Conservation (phyloP, 345 rosid genomes). For the Cardamine chenopodiifolia region DNA sequence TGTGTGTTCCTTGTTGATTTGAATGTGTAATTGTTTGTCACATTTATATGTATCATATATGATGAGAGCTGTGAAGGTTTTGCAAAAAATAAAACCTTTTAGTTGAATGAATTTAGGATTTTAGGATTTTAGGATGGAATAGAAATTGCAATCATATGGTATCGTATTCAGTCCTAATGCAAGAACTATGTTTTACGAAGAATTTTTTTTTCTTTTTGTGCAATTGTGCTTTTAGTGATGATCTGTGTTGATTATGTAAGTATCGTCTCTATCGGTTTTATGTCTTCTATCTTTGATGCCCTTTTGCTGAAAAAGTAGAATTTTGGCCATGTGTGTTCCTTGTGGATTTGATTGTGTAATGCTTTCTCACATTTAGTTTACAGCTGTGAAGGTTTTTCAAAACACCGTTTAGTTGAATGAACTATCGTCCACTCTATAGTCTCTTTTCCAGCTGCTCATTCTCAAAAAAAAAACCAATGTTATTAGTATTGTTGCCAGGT, state of each 20-base stretch:
- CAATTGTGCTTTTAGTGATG: background rate
- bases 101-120: too few relatives aligned
- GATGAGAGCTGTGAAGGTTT: too few relatives aligned
- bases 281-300: background rate
- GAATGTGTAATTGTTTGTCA: too few relatives aligned
- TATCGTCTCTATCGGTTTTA: background rate
- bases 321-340: background rate
- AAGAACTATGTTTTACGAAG: background rate
- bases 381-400: too few relatives aligned
- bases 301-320: background rate
- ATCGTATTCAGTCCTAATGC: background rate
- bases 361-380: background rate
- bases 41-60: too few relatives aligned
- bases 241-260: background rate
- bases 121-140: background rate
- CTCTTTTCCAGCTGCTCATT: too few relatives aligned
- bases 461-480: too few relatives aligned
- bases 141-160: background rate
- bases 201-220: too few relatives aligned
- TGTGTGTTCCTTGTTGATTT: too few relatives aligned
- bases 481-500: slow-evolving; percentile 46
- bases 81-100: too few relatives aligned
- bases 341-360: background rate
- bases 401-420: too few relatives aligned
- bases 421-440: too few relatives aligned